Evolutionary conservation across 768 basidiomycete species (phyloP).

Genomic region (Candolleomyces eurysporus): DNA sequence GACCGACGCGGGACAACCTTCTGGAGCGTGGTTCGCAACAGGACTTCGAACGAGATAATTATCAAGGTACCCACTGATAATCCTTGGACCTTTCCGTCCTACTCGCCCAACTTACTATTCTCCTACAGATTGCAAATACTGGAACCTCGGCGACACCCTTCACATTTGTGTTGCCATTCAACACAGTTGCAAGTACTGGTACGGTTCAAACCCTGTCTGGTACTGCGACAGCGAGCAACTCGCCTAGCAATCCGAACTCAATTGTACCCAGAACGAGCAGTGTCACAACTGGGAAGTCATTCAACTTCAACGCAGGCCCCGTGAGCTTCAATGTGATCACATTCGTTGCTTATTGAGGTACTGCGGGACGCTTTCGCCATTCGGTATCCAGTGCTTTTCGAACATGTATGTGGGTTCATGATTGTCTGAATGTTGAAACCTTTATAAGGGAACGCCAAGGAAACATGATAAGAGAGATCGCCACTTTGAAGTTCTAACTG

Average conservation of each 20-base stretch:
- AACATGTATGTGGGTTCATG: no score
- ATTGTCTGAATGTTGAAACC: no score
- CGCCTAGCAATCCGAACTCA: constrained; percentile 45
- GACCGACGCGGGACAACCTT: constrained; percentile 43
- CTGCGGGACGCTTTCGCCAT: not conserved
- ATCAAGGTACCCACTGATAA: constrained; percentile 46
- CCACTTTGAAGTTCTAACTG: no score
- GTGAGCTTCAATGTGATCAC: constrained; percentile 41
- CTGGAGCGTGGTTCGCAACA: constrained; percentile 58
- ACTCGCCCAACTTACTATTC: not conserved
- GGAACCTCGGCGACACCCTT: constrained; percentile 36
- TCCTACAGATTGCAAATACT: constrained; percentile 52
- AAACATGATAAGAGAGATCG: no score
- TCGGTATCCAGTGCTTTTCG: no score
- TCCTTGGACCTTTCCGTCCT: no score
- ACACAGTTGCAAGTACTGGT: constrained; percentile 40
- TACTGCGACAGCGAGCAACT: constrained; percentile 50
- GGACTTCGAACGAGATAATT: constrained; percentile 39
- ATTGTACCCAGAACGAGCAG: constrained; percentile 45
- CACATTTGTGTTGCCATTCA: constrained; percentile 56
- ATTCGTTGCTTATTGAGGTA: constrained; percentile 22
- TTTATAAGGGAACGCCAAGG: no score
- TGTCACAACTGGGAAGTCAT: constrained; percentile 46
- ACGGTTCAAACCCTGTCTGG: constrained; percentile 52
- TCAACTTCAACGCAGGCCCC: constrained; percentile 54